phyloP scores from a whole-genome alignment of 2,329 filamentous ascomycete genomes.

The Endoconidiophora laricicola region DNA sequence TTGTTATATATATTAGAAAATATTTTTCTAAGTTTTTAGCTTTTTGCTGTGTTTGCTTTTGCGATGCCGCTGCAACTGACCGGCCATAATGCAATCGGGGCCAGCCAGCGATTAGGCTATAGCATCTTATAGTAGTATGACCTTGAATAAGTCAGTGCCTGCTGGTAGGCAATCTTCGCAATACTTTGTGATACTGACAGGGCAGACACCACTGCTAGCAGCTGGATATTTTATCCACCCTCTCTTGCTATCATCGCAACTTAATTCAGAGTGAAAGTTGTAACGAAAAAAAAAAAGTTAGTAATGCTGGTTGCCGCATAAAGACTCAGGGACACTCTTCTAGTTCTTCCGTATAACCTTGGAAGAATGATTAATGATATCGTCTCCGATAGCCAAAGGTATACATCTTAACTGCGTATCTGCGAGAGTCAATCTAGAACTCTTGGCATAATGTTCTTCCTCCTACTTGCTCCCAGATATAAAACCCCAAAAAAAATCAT shows the following conservation, averaged over 20 bases:
- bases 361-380: background rate
- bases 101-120: no score
- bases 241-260: background rate
- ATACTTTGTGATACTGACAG: no score
- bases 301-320: background rate
- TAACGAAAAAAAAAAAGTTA: background rate
- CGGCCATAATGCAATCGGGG: no score
- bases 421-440: background rate
- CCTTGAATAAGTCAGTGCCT: no score
- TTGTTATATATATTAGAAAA: conserved; percentile 2
- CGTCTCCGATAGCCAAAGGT: background rate
- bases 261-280: background rate
- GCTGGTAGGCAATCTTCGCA: no score
- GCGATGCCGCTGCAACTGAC: no score
- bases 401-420: conserved; percentile 1
- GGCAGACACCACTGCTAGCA: no score
- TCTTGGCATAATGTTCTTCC: no score
- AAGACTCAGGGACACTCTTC: background rate
- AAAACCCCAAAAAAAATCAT: no score
- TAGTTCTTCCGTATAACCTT: background rate
- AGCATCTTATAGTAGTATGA: no score
- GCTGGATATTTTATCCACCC: no score
- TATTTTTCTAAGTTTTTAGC: conserved; percentile 11
- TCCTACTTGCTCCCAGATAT: no score
- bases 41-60: background rate